Percentiles rank a stretch among this genome's conserved stretches.
Conservation (phyloP, 768 basidiomycete genomes). For the Mrakia blollopis region DNA sequence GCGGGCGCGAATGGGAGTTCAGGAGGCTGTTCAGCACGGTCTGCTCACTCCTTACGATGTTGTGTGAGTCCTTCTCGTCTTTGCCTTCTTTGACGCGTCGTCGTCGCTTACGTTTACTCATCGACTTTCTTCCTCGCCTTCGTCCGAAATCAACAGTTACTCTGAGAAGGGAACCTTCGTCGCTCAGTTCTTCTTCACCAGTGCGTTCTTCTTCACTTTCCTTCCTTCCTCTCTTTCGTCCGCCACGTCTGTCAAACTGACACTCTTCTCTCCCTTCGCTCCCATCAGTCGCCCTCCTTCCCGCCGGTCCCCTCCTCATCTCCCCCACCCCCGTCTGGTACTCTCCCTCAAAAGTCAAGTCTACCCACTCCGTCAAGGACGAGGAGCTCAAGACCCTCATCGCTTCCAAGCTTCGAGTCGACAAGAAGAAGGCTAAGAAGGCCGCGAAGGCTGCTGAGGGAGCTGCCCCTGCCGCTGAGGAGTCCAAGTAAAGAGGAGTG, state of each 20-base stretch:
- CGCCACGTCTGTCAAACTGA: not conserved
- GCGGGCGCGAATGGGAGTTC: conserved; percentile 85
- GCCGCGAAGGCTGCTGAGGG: conserved; percentile 54
- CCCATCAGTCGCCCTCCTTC: conserved; percentile 63
- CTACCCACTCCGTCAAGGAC: conserved; percentile 82
- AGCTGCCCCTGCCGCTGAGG: conserved; percentile 46
- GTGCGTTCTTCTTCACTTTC: conserved; percentile 15
- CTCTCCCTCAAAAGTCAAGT: conserved; percentile 82
- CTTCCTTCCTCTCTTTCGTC: not conserved
- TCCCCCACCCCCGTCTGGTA: conserved; percentile 89
- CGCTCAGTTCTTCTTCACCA: conserved; percentile 93
- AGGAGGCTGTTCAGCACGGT: conserved; percentile 91
- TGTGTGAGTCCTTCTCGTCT: conserved; percentile 54
- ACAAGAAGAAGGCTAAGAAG: conserved; percentile 89
- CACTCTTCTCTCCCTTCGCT: not conserved
- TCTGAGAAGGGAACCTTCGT: conserved; percentile 61
- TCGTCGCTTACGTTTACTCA: not conserved
- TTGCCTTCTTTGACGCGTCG: not conserved
- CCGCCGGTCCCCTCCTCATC: conserved; percentile 80
- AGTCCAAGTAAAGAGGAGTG: conserved; percentile 23
- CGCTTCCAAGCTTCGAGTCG: conserved; percentile 72
- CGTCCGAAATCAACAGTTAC: conserved; percentile 58
- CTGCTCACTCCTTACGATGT: conserved; percentile 94
- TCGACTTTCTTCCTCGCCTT: conserved; percentile 43
- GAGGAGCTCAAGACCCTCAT: conserved; percentile 76